Evolutionary conservation across 495 filamentous ascomycete species (phyloP).

Genomic region (Talaromyces ruber): DNA sequence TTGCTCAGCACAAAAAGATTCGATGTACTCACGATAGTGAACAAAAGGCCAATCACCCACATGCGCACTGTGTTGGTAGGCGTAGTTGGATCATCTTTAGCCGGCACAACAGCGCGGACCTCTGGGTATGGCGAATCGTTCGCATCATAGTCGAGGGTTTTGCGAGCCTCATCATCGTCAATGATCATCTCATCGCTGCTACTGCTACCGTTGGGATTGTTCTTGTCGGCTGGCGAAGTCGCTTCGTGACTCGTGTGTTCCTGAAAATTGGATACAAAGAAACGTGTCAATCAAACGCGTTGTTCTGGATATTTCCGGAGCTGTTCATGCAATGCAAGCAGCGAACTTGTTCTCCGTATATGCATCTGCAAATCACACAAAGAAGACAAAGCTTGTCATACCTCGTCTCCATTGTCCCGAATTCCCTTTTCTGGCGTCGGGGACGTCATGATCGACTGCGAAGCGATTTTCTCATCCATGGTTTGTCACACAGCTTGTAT

Average conservation of each 20-base stretch:
- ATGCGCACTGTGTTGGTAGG: conserved; percentile 63
- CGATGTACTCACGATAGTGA: conserved; percentile 41
- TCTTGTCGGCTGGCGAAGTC: not conserved
- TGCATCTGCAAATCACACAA: not conserved
- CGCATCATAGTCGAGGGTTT: conserved; percentile 34
- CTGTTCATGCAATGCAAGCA: not conserved
- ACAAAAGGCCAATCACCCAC: conserved; percentile 61
- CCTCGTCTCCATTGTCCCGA: not conserved
- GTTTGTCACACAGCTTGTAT: not conserved
- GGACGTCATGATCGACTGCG: not conserved
- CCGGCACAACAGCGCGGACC: conserved; percentile 34
- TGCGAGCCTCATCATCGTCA: conserved; percentile 27
- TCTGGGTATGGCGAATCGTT: conserved; percentile 68
- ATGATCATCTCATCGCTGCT: conserved; percentile 13
- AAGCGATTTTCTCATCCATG: not conserved
- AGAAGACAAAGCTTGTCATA: not conserved
- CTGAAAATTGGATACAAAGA: not conserved
- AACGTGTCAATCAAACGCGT: not conserved
- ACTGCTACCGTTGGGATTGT: not conserved
- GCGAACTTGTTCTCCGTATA: not conserved
- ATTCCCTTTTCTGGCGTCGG: not conserved
- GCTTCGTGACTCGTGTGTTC: not conserved
- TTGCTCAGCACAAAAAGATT: not conserved
- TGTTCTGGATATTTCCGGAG: not conserved
- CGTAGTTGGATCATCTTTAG: conserved; percentile 57